Conservation (phyloP, 1,284 basidiomycete species). For the Tremellales sp. region DNA sequence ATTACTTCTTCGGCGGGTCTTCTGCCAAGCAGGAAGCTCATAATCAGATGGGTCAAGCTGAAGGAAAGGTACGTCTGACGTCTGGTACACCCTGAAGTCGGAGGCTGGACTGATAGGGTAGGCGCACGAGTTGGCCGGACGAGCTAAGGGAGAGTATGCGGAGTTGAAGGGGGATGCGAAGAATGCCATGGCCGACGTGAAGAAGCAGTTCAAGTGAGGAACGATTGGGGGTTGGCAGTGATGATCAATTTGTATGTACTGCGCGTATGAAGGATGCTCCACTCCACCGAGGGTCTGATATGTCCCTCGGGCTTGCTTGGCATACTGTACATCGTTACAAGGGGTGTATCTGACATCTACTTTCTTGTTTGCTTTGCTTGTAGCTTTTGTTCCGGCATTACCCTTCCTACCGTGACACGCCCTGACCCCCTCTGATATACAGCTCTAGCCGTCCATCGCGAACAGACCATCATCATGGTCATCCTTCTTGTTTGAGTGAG, state of each 20-base stretch:
- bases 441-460: constrained; percentile 24
- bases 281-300: background rate
- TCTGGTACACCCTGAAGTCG: background rate
- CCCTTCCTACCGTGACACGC: background rate
- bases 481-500: constrained; percentile 15
- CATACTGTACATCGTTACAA: constrained; percentile 1
- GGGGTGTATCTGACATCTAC: background rate
- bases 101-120: background rate
- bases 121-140: constrained; percentile 19
- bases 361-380: background rate
- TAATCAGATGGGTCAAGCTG: background rate
- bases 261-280: background rate
- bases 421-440: background rate
- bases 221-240: background rate
- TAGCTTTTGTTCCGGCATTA: background rate
- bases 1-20: constrained; percentile 18
- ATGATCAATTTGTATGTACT: background rate
- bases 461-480: constrained; percentile 44
- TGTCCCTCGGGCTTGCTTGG: no score
- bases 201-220: constrained; percentile 18
- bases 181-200: constrained; percentile 8
- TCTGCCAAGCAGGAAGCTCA: constrained; percentile 12
- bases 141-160: constrained; percentile 22
- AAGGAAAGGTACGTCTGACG: background rate
- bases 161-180: constrained; percentile 16